phyloP scores from a whole-genome alignment of 345 rosid species.

The Eucalyptus brandiana region DNA sequence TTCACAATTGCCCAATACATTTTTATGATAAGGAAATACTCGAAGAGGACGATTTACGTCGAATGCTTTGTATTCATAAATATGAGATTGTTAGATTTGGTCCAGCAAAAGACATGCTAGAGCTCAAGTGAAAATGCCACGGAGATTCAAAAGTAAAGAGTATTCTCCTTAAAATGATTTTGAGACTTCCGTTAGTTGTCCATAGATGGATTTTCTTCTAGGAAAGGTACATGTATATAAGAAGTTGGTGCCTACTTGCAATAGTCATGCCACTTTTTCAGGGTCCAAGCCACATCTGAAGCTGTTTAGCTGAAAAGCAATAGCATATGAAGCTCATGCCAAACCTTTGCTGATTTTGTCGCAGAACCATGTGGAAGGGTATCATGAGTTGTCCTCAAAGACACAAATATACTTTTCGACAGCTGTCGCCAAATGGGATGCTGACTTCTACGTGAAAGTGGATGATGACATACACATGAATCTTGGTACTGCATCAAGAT shows the following conservation, averaged over 20 bases:
- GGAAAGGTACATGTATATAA: neutral
- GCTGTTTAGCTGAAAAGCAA: neutral
- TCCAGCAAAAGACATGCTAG: neutral
- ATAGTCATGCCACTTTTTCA: neutral
- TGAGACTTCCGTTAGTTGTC: neutral
- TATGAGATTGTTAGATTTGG: neutral
- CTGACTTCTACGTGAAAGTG: conserved; percentile 73
- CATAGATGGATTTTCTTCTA: neutral
- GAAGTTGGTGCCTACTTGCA: neutral
- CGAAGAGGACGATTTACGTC: neutral
- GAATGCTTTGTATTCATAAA: neutral
- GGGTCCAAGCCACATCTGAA: neutral
- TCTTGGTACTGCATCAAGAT: conserved; percentile 36
- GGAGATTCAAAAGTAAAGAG: neutral
- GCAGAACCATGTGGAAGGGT: conserved; percentile 82
- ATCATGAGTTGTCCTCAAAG: conserved; percentile 59
- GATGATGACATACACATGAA: conserved; percentile 79
- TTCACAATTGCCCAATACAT: neutral
- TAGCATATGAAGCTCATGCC: neutral
- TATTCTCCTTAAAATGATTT: neutral
- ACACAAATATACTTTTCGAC: conserved; percentile 57
- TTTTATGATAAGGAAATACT: neutral
- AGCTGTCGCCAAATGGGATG: conserved; percentile 73
- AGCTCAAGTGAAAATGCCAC: neutral
- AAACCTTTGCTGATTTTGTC: neutral